Conservation (phyloP, 202 grass and related monocot species). For the Brachypodium distachyon region DNA sequence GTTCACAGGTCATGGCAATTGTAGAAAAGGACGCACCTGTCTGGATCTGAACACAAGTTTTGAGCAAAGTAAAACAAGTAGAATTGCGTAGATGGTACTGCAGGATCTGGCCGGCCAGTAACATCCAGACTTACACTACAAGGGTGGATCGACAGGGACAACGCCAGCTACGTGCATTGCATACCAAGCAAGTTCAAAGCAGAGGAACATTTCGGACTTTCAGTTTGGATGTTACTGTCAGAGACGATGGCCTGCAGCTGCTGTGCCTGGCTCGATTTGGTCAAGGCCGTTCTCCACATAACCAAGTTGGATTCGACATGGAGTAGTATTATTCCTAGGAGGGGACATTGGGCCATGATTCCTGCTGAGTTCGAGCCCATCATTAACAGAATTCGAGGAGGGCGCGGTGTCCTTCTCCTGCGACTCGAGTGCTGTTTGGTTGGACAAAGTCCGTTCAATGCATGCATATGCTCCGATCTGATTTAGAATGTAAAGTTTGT, state of each 20-base stretch:
- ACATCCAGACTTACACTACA: slow-evolving; percentile 2
- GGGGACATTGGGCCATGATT: background rate
- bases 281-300: background rate
- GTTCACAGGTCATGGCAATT: background rate
- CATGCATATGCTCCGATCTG: background rate
- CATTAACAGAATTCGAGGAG: slow-evolving; percentile 15
- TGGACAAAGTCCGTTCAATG: background rate
- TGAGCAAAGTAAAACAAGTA: background rate
- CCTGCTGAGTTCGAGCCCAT: background rate
- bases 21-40: background rate
- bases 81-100: background rate
- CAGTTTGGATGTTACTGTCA: slow-evolving; percentile 34
- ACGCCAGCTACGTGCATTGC: slow-evolving; percentile 6
- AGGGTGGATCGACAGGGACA: slow-evolving; percentile 1
- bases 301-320: background rate
- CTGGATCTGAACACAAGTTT: background rate
- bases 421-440: slow-evolving; percentile 16
- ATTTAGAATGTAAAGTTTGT: background rate
- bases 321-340: background rate
- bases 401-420: slow-evolving; percentile 9
- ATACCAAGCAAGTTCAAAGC: slow-evolving; percentile 10
- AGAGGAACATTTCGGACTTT: slow-evolving; percentile 26
- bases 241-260: background rate
- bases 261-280: slow-evolving; percentile 10
- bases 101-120: background rate